These are phyloP conservation scores for Cryptococcus jaspeensis DNA, from an alignment of 1,284 basidiomycete species.

Conservation along the genomic window DNA sequence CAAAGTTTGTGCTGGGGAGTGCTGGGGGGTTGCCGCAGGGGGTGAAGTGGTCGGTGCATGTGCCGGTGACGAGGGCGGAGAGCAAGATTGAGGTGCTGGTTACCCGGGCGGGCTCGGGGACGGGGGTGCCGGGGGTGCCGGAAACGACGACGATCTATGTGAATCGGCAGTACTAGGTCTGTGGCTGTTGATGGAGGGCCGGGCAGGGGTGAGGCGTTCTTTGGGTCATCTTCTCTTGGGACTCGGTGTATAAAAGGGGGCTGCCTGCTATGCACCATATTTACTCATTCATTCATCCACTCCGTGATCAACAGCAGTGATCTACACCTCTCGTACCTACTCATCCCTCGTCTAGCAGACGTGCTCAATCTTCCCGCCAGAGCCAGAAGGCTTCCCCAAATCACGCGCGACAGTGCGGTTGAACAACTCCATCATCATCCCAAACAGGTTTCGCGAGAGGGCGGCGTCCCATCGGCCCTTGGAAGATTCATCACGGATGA, in stretches of 20 bases:
- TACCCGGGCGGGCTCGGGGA: constrained; percentile 25
- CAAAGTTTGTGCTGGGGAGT: constrained; percentile 17
- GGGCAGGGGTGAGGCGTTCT: too few species aligned
- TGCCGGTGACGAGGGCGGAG: constrained; percentile 30
- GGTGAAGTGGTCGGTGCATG: constrained; percentile 36
- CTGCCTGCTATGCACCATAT: too few species aligned
- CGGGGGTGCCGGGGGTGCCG: constrained; percentile 5
- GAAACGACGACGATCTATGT: constrained; percentile 43
- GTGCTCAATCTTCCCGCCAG: constrained; percentile 62
- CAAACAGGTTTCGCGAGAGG: constrained; percentile 73
- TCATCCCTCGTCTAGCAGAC: constrained; percentile 60
- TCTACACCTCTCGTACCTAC: too few species aligned
- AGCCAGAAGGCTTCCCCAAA: constrained; percentile 63
- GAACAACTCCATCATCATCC: constrained; percentile 90
- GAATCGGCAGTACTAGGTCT: constrained; percentile 32
- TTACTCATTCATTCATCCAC: too few species aligned
- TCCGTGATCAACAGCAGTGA: too few species aligned
- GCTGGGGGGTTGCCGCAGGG: constrained; percentile 18
- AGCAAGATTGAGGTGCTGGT: constrained; percentile 43
- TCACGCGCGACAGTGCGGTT: constrained; percentile 79
- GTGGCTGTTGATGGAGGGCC: too few species aligned
- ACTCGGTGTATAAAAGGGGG: too few species aligned
- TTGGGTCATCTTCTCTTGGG: too few species aligned
- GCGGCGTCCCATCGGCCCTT: constrained; percentile 94
- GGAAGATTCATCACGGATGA: constrained; percentile 83